Base-by-base conservation (phyloP, 2,329 filamentous ascomycete species). In the Colletotrichum theobromicola region DNA sequence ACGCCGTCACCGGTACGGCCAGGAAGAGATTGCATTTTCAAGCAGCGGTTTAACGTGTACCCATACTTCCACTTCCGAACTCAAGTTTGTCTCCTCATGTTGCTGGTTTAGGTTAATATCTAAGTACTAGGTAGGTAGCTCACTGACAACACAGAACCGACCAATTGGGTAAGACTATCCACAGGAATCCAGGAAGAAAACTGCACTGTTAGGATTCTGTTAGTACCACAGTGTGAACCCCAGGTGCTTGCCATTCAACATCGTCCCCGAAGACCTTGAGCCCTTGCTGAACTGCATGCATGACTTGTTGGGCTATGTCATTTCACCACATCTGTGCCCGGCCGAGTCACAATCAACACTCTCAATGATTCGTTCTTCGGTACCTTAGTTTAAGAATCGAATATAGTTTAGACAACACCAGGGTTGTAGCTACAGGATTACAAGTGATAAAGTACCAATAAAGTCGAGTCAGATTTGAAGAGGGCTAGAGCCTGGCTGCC, bases 71-170 rank as follows among this genome's bases (percentile, higher is more conserved):
- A 7, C 18, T 46, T 10, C 10, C 42, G 42, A 46, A 7, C 42
- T 21, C n/a, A 50, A 50, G n/a, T 50, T 2, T 4, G 7, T 0
- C 30, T 2, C 30, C 42, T 50, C 0, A 21, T 7, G 42, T 21
- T 50, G 2, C 1, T 1, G 42, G n/a, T 50, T 21, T 50, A 6
- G 10, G 42, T n/a, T 21, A 50, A 3, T 9, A 50, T 21, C 3
- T 4, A n/a, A n/a, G n/a, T n/a, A n/a, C n/a, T n/a, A n/a, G n/a
- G n/a, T n/a, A n/a, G n/a, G n/a, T n/a, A 46, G n/a, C n/a, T 21
- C 21, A 7, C n/a, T 46, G 3, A 7, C 0, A 2, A 7, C 0
- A 13, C 3, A 46, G 4, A n/a, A 7, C 10, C 5, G 0, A 21
- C 42, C 10, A n/a, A 37, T 37, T 18, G 35, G 13, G 18, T 12